Evolutionary conservation across 2,329 filamentous ascomycete genomes (phyloP), one percentile per base, ranked within the genome.

Genomic region (Stagonosporopsis vannaccii): DNA sequence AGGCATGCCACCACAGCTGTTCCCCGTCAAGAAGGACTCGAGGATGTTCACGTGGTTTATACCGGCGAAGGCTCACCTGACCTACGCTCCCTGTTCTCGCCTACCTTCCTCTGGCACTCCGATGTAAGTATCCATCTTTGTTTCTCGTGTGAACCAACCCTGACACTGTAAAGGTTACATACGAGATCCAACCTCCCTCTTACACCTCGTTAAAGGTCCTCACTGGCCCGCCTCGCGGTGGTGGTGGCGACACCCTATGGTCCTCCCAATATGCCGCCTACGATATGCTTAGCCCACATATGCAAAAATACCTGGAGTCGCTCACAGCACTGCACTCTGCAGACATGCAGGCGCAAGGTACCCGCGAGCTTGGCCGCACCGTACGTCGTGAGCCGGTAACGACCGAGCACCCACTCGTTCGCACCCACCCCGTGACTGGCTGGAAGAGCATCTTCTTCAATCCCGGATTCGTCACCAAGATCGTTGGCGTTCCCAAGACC

Each of bases 401-500:
- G 7, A 85, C 82, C 0, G 78, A 81, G 45, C 84, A 87, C 63
- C 85, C 85, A 1, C 74, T 87, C 1, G 74, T 87, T 39, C 80
- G 85, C 19, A 85, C 83, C 0, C 81, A 88, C 64, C 84, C 85
- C 0, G 84, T 87, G 6, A 87, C 85, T 0, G 84, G 84, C 9
- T 87, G 84, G 84, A 87, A 87, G 70, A 79, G 77, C 7, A 74
- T 87, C 1, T 87, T 85, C 72, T 84, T 84, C 70, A 85, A 85
- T 65, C 82, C 83, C 0, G 83, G 83, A 0, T 86, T 86, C 62
- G 82, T 85, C 6, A 84, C 79, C 8, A 80, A 81, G 58, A 85
- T 86, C 44, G 79, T 84, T n/a, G 84, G 84, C 2, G 77, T 86
- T 2, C 84, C 84, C 2, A 84, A 85, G 61, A 79, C 78, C 0